Percentiles rank a stretch among this genome's conserved stretches.
Conservation (phyloP, 331 rosid species). For the Cydonia oblonga region DNA sequence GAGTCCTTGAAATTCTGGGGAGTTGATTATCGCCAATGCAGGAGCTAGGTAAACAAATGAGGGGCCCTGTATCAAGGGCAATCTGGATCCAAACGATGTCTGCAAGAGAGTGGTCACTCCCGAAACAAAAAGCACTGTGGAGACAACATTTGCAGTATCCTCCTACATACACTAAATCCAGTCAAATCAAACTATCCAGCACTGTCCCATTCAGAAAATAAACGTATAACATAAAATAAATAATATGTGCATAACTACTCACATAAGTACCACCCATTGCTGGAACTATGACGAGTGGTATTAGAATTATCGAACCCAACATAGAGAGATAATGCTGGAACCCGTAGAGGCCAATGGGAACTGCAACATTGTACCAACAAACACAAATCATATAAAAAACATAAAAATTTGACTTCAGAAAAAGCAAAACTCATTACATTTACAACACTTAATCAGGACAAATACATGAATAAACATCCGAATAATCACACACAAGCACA, state of each 20-base stretch:
- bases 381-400: not conserved
- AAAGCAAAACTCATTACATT: not conserved
- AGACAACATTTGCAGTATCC: slow-evolving; percentile 78
- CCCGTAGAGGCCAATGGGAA: slow-evolving; percentile 80
- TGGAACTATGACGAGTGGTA: slow-evolving; percentile 89
- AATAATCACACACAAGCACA: not conserved
- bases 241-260: slow-evolving; percentile 26
- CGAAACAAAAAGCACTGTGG: slow-evolving; percentile 80
- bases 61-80: slow-evolving; percentile 95
- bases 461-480: not conserved
- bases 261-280: slow-evolving; percentile 97
- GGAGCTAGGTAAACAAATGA: slow-evolving; percentile 91
- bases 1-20: slow-evolving; percentile 74
- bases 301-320: slow-evolving; percentile 80
- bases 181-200: slow-evolving; percentile 30
- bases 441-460: not conserved
- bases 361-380: slow-evolving; percentile 24
- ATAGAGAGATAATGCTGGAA: slow-evolving; percentile 82
- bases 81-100: slow-evolving; percentile 76
- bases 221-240: not conserved
- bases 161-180: slow-evolving; percentile 60
- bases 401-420: not conserved
- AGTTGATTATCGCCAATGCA: slow-evolving; percentile 68
- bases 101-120: slow-evolving; percentile 90
- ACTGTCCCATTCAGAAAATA: not conserved